These are phyloP conservation scores for Aphanomyces stellatus DNA, from an alignment of 352 stramenopile species.

Conservation along the genomic window DNA sequence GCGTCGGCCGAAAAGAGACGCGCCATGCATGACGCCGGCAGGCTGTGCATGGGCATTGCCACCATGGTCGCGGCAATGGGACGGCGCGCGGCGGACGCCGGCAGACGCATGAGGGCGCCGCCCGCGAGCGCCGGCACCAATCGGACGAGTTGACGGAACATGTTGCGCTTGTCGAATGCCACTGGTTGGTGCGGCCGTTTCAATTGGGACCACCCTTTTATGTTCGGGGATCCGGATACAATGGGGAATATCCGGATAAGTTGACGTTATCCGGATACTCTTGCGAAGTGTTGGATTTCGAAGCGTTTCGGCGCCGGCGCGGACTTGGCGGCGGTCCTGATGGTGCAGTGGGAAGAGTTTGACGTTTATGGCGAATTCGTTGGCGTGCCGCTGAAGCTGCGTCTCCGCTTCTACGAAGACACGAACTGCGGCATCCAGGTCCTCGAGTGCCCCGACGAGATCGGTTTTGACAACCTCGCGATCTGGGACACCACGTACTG, in stretches of 20 bases:
- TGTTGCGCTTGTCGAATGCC: too few species aligned
- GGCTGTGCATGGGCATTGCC: too few species aligned
- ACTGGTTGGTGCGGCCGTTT: too few species aligned
- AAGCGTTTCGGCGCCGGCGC: too few species aligned
- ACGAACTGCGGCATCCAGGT: not conserved
- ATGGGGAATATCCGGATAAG: not conserved
- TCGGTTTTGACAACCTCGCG: constrained; percentile 11
- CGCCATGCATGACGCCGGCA: not conserved
- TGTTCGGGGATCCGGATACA: not conserved
- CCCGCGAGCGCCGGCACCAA: too few species aligned
- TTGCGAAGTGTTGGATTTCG: not conserved
- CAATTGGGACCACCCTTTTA: not conserved
- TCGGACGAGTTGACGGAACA: not conserved
- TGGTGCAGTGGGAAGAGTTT: not conserved
- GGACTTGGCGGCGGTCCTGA: too few species aligned
- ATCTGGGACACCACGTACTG: constrained; percentile 8
- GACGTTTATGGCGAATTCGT: not conserved
- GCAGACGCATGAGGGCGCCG: too few species aligned
- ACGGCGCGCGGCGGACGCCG: too few species aligned
- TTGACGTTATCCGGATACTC: not conserved
- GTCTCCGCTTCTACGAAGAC: constrained; percentile 1
- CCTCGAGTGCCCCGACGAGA: constrained; percentile 12
- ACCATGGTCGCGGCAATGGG: too few species aligned
- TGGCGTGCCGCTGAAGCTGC: constrained; percentile 9
- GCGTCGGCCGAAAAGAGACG: not conserved